These are phyloP conservation scores for Colletotrichum sojae DNA, from an alignment of 2,329 filamentous ascomycete genomes.

Conservation along the genomic window DNA sequence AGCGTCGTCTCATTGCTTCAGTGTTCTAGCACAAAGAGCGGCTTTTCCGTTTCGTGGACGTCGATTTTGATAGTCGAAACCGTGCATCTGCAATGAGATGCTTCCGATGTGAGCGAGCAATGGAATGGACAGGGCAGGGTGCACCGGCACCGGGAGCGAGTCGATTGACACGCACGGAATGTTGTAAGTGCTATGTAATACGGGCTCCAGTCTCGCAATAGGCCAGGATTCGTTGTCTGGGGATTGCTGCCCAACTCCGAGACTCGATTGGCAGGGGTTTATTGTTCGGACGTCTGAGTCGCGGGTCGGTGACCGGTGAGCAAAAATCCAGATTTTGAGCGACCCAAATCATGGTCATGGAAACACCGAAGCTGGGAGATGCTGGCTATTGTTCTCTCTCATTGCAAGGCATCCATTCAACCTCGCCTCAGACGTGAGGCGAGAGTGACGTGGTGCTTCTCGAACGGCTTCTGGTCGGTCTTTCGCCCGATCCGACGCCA, in stretches of 20 bases:
- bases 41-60: background rate
- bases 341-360: slow-evolving; percentile 9
- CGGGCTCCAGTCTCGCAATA: slow-evolving; percentile 10
- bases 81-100: background rate
- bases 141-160: slow-evolving; percentile 24
- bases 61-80: background rate
- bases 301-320: slow-evolving; percentile 15
- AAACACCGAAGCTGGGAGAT: slow-evolving; percentile 17
- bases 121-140: background rate
- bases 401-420: background rate
- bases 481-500: slow-evolving; percentile 19
- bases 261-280: slow-evolving; percentile 25
- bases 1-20: no score
- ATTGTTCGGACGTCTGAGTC: slow-evolving; percentile 37
- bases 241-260: slow-evolving; percentile 39
- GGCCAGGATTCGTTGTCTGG: slow-evolving; percentile 28
- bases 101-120: background rate
- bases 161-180: slow-evolving; percentile 18
- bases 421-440: slow-evolving; percentile 5
- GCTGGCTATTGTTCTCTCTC: slow-evolving; percentile 16
- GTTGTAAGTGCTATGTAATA: background rate
- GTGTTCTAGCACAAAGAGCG: no score
- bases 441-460: slow-evolving; percentile 32
- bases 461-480: slow-evolving; percentile 16
- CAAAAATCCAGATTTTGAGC: slow-evolving; percentile 15